These are phyloP conservation scores for Alternaria gaisen DNA, from an alignment of 2,329 filamentous ascomycete genomes.

Conservation along the genomic window DNA sequence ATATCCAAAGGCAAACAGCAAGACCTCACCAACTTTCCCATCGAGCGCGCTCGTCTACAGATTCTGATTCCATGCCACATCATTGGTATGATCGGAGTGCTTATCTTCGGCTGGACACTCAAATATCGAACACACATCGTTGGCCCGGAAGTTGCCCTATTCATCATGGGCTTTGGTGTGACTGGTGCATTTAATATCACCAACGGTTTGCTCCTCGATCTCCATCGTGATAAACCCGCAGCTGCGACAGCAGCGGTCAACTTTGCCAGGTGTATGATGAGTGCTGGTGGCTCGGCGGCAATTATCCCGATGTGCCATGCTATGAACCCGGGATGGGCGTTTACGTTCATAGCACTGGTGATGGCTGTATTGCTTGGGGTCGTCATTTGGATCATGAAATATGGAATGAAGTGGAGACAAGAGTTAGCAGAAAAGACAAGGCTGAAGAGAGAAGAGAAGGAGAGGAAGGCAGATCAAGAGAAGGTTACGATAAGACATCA, in stretches of 20 bases:
- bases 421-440: constrained; percentile 29
- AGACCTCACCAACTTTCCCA: constrained; percentile 60
- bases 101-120: constrained; percentile 56
- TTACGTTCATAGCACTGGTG: constrained; percentile 53
- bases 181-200: constrained; percentile 61
- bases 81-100: constrained; percentile 41
- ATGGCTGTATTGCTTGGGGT: constrained; percentile 38
- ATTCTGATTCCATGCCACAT: constrained; percentile 51
- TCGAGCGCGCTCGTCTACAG: constrained; percentile 57
- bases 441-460: constrained; percentile 13
- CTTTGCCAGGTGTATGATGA: constrained; percentile 50
- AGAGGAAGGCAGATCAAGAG: not conserved
- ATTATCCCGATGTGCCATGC: constrained; percentile 54
- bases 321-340: constrained; percentile 57
- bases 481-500: not conserved
- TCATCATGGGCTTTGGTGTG: constrained; percentile 62
- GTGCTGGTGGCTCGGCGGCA: constrained; percentile 48
- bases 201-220: constrained; percentile 57
- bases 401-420: constrained; percentile 44
- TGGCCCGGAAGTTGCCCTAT: constrained; percentile 59
- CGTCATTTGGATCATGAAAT: constrained; percentile 43
- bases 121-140: constrained; percentile 50
- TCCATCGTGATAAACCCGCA: constrained; percentile 52
- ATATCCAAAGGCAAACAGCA: constrained; percentile 67
- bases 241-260: constrained; percentile 54